Evolutionary conservation across 78 protist species (phyloP), one percentile per base, ranked within the genome.

Genomic region (Pelomyxa schiedti): DNA sequence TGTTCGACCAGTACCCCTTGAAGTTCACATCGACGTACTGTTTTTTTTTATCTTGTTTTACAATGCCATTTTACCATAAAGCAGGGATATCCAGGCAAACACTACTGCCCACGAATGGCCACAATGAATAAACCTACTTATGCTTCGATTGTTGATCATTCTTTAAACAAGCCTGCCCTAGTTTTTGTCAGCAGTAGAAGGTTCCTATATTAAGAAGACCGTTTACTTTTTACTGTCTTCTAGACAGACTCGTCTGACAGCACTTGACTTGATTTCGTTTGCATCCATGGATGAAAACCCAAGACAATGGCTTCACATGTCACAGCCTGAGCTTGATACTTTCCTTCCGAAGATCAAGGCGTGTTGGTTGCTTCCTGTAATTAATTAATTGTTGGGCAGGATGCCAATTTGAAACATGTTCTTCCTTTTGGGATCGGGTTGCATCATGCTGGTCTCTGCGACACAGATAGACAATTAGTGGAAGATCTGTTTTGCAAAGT

Each of bases 51-150:
- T 52, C 24, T 52, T 24, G 63, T 52, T 52, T 22, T 52, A 52
- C 38, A 52, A 52, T 24, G 22, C 22, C 32, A 47, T 24, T 24
- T 22, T 36, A 4, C 35, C 63, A 70, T 42, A 6, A 29, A 9
- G 66, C 66, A 39, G n/a, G 96, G 97, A 26, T 94, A 82, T 88
- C 87, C 98, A 5, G 99, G 99, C 9, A 84, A 91, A 77, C 92
- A 94, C 86, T 98, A 96, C 84, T 98, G 99, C 80, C 99, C 99
- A 36, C 89, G 99, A n/a, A 98, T 98, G 99, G 97, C 91, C 8
- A 82, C 98, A 26, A 98, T 98, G 99, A 98, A 98, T 94, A 94
- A 94, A 78, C 99, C 99, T 29, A 29, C 91, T 4, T 98, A 86
- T 82, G 82, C 78, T 0, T 94, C 96, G 28, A 95, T 95, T 77